These are phyloP conservation scores for Bassia scoparia DNA, from an alignment of 148 eudicot species.

Conservation along the genomic window DNA sequence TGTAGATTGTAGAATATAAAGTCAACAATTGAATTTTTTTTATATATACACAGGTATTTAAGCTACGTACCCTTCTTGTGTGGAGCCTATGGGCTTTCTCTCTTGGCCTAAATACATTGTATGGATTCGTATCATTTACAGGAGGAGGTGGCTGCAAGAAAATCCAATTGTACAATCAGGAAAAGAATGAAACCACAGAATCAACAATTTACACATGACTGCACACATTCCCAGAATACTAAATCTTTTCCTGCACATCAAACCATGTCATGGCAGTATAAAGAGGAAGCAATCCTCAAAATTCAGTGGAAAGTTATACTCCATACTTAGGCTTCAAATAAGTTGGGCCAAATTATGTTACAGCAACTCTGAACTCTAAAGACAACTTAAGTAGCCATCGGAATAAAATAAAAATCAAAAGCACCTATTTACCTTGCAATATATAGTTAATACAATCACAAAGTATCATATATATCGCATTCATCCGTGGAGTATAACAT, in stretches of 20 bases:
- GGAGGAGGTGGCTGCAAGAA: conserved; percentile 92
- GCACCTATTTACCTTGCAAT: neutral
- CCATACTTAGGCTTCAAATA: neutral
- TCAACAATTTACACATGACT: neutral
- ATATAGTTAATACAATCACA: conserved; percentile 1
- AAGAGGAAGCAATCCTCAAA: neutral
- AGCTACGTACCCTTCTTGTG: conserved; percentile 76
- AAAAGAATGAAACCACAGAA: conserved; percentile 9
- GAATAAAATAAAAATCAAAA: neutral
- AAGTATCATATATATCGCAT: neutral
- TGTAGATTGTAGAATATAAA: neutral
- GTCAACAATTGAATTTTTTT: neutral
- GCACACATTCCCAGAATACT: neutral
- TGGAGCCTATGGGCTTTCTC: conserved; percentile 96
- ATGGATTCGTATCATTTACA: conserved; percentile 93
- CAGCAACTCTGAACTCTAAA: neutral
- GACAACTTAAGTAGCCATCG: neutral
- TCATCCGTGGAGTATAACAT: neutral
- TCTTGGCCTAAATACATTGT: conserved; percentile 96
- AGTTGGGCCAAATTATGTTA: neutral
- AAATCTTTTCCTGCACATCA: neutral
- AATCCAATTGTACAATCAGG: conserved; percentile 5
- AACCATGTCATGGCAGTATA: neutral
- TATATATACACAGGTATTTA: conserved; percentile 4
- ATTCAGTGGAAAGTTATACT: neutral